Evolutionary conservation across 257 asterid species (phyloP).

Genomic region (Anisodus acutangulus): DNA sequence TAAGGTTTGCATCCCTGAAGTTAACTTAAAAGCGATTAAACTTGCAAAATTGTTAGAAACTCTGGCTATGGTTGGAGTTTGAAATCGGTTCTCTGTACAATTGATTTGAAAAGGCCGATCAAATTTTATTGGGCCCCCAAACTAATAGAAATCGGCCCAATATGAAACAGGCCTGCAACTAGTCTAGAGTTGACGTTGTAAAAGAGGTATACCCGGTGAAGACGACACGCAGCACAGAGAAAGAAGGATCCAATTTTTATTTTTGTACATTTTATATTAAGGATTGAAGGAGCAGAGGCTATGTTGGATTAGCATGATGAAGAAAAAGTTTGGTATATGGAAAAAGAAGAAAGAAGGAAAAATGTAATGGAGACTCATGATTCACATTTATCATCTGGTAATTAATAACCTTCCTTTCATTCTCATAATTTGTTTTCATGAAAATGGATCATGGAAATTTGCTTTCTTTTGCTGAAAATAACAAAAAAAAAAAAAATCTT

Average conservation of each 20-base stretch:
- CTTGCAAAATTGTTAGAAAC: too few relatives aligned
- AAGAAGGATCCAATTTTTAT: background rate
- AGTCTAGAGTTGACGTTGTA: too few relatives aligned
- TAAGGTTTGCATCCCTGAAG: too few relatives aligned
- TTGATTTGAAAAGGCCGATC: background rate
- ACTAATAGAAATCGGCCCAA: background rate
- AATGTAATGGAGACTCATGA: slow-evolving; percentile 46
- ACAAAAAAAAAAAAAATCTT: background rate
- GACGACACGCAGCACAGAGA: background rate
- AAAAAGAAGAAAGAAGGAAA: slow-evolving; percentile 61
- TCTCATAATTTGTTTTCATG: background rate
- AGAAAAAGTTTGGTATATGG: slow-evolving; percentile 40
- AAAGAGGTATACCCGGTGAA: background rate
- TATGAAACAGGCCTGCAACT: background rate
- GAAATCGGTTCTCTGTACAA: too few relatives aligned
- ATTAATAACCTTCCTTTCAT: slow-evolving; percentile 28
- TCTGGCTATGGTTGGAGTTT: too few relatives aligned
- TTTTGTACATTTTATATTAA: background rate
- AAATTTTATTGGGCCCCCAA: background rate
- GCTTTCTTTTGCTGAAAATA: background rate
- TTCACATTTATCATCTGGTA: slow-evolving; percentile 41
- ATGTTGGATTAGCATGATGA: background rate
- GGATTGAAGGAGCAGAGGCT: background rate
- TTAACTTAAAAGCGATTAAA: too few relatives aligned
- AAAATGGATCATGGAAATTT: background rate